A percentile compares a stretch with the other conserved stretches of the same genome.
Conservation (phyloP, 2,329 filamentous ascomycete genomes). For the Fusarium marasasianum region DNA sequence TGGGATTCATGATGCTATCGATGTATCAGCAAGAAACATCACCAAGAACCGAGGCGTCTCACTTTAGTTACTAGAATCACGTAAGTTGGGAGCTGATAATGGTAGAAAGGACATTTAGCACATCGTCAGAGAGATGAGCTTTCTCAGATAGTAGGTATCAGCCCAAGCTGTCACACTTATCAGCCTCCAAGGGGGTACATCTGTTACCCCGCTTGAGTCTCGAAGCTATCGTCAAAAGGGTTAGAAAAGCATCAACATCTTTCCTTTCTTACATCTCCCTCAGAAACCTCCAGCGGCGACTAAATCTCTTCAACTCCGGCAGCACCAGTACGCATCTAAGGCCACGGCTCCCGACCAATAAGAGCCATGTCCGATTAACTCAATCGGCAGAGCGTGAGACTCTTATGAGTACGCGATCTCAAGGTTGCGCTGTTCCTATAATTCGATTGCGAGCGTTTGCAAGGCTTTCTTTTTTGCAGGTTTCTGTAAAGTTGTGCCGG, state of each 20-base stretch:
- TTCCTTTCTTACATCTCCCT: neutral
- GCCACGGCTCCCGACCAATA: constrained; percentile 1
- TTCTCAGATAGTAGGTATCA: neutral
- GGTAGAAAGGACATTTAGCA: neutral
- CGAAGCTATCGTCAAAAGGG: neutral
- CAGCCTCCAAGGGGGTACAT: constrained; percentile 6
- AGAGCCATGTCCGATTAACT: constrained; percentile 48
- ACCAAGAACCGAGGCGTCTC: too few species aligned
- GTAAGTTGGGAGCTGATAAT: neutral
- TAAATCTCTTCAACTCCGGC: neutral
- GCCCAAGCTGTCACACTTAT: constrained; percentile 1
- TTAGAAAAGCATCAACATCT: neutral
- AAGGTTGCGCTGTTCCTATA: constrained; percentile 57
- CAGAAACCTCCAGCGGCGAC: neutral
- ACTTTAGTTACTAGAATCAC: neutral
- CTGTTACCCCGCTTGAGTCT: neutral
- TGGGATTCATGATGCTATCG: constrained; percentile 32
- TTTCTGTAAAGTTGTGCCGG: neutral
- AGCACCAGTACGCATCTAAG: neutral
- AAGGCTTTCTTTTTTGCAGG: constrained; percentile 16
- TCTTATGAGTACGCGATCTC: constrained; percentile 62
- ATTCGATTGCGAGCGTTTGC: constrained; percentile 23
- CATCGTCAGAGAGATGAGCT: neutral
- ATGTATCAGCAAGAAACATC: neutral
- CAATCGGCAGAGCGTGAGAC: constrained; percentile 71